Conservation (phyloP, 2,329 filamentous ascomycete genomes). For the Aspergillaceae sp. region DNA sequence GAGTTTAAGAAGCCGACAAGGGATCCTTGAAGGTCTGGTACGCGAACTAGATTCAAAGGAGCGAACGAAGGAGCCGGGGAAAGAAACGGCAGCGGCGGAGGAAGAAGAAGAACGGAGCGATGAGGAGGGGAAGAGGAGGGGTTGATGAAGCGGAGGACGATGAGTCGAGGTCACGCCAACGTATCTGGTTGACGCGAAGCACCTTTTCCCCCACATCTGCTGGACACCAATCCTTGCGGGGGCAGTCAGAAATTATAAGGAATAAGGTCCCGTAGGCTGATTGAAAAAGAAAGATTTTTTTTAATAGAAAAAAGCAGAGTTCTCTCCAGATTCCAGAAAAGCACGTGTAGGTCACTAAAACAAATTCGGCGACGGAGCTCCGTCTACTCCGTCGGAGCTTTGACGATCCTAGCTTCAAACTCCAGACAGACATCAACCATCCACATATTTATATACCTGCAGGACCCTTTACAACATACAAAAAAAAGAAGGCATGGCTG, state of each 20-base stretch:
- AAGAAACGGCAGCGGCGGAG: constrained; percentile 10
- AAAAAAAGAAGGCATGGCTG: constrained; percentile 26
- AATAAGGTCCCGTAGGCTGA: no score
- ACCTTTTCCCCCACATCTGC: constrained; percentile 30
- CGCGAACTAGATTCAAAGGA: constrained; percentile 8
- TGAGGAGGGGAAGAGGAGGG: constrained; percentile 19
- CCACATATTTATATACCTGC: neutral
- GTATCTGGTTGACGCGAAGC: constrained; percentile 21
- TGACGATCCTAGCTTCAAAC: neutral
- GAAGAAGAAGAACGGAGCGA: constrained; percentile 11
- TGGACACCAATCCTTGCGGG: constrained; percentile 1
- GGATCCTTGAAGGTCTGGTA: constrained; percentile 8
- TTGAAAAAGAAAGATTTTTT: no score
- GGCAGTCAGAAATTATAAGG: neutral
- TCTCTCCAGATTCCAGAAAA: neutral
- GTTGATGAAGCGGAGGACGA: constrained; percentile 16
- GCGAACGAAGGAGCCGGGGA: constrained; percentile 11
- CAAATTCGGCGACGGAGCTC: constrained; percentile 10
- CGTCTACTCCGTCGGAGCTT: neutral
- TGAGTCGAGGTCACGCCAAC: constrained; percentile 17
- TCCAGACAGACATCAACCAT: neutral
- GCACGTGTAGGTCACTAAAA: constrained; percentile 3
- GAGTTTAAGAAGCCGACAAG: constrained; percentile 8
- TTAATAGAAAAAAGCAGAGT: no score
- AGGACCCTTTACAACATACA: neutral